These are phyloP conservation scores for Tieghemiomyces parasiticus DNA, from an alignment of 192 early-diverging fungal species.

Conservation along the genomic window DNA sequence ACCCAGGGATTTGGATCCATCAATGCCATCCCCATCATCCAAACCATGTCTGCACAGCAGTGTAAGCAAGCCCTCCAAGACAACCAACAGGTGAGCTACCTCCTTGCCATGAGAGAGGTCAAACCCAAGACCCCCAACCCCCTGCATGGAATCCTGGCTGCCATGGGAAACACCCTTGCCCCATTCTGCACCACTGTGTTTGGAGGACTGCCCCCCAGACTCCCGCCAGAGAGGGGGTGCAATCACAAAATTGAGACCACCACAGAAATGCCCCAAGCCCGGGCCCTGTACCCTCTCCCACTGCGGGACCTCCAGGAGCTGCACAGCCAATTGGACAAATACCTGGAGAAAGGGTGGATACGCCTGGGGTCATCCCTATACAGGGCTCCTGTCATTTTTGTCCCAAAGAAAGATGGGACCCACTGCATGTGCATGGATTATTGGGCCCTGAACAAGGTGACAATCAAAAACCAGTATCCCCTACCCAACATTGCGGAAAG, in stretches of 20 bases:
- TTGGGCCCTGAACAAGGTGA: constrained; percentile 29
- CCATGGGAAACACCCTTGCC: background rate
- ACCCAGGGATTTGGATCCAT: constrained; percentile 1
- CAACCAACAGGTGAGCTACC: background rate
- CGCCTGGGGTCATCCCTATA: constrained; percentile 19
- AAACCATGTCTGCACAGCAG: background rate
- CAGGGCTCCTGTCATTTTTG: constrained; percentile 24
- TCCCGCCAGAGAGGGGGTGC: background rate
- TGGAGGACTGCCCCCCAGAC: background rate
- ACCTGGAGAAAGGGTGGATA: constrained; percentile 17
- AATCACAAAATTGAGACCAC: background rate
- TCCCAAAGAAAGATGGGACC: constrained; percentile 26
- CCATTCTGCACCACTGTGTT: background rate
- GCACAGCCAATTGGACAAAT: background rate
- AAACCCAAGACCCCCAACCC: background rate
- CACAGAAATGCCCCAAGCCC: background rate
- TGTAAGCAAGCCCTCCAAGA: background rate
- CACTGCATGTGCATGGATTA: constrained; percentile 29
- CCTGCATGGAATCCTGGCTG: background rate
- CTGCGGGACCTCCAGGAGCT: background rate
- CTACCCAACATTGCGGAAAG: constrained; percentile 31
- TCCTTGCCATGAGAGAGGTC: background rate
- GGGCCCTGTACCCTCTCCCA: background rate
- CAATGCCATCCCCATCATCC: background rate
- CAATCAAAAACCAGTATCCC: constrained; percentile 28